phyloP scores from a whole-genome alignment of 2,329 filamentous ascomycete genomes.

The Fusarium continuum region DNA sequence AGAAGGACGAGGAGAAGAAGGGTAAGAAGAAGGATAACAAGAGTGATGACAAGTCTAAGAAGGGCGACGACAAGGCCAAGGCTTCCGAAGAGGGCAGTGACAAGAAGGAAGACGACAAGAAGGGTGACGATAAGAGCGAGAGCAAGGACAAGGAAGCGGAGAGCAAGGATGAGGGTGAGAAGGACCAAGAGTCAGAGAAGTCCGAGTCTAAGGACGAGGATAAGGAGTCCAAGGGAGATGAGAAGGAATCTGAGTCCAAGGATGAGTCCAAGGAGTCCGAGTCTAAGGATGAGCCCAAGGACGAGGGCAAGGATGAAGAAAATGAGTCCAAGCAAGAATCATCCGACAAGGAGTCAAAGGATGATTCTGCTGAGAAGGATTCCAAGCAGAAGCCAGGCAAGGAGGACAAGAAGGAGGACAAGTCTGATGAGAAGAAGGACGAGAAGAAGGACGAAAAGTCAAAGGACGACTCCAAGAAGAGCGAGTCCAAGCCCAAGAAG shows the following conservation, averaged over 20 bases:
- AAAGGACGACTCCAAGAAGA: conserved; percentile 13
- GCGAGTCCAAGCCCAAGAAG: conserved; percentile 16
- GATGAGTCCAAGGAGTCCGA: conserved; percentile 27
- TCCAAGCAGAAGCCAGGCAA: conserved; percentile 35
- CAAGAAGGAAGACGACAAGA: conserved; percentile 34
- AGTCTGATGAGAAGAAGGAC: conserved; percentile 17
- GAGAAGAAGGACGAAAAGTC: conserved; percentile 19
- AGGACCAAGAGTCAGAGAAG: no score
- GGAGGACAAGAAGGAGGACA: not conserved
- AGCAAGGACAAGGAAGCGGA: conserved; percentile 19
- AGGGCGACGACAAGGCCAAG: conserved; percentile 35
- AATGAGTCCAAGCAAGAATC: conserved; percentile 19
- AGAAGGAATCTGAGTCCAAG: conserved; percentile 19
- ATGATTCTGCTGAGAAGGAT: conserved; percentile 29
- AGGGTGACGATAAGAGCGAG: conserved; percentile 37
- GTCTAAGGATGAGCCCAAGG: conserved; percentile 16
- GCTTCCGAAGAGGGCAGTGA: conserved; percentile 32
- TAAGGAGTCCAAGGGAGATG: conserved; percentile 23
- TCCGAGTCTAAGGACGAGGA: conserved; percentile 22
- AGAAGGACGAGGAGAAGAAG: conserved; percentile 46
- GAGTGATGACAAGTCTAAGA: conserved; percentile 32
- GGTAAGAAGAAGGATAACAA: conserved; percentile 43
- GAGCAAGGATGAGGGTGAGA: conserved; percentile 28
- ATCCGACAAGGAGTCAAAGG: conserved; percentile 20
- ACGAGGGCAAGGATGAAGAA: conserved; percentile 16